Percentiles rank a stretch among this genome's conserved stretches.
phyloP scores from a whole-genome alignment of 208 protist genomes.

The Acanthamoeba divionensis region DNA sequence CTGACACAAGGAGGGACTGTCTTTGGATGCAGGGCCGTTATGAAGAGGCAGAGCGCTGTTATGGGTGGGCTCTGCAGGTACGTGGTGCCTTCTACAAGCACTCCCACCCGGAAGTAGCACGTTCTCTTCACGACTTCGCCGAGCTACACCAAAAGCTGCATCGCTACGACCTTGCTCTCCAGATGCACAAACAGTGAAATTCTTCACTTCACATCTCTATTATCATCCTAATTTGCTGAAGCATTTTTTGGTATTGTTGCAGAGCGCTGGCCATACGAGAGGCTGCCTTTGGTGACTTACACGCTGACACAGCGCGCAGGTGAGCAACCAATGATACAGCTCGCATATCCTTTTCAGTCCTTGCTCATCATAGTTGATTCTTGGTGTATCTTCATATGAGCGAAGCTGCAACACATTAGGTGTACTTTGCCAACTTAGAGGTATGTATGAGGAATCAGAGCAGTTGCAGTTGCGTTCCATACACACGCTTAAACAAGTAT shows the following conservation, averaged over 20 bases:
- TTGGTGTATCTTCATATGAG: too few species aligned
- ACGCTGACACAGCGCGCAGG: constrained; percentile 47
- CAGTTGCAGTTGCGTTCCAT: constrained; percentile 36
- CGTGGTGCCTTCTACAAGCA: neutral
- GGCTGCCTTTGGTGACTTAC: constrained; percentile 20
- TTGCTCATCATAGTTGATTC: neutral
- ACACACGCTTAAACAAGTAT: constrained; percentile 43
- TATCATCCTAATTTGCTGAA: neutral
- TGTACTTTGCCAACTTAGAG: constrained; percentile 9
- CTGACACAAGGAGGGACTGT: too few species aligned
- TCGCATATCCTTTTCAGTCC: neutral
- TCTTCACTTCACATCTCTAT: neutral
- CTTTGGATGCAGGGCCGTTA: constrained; percentile 3
- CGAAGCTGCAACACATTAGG: constrained; percentile 36
- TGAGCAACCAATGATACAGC: neutral
- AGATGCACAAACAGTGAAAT: constrained; percentile 32
- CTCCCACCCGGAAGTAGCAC: constrained; percentile 33
- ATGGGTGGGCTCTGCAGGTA: constrained; percentile 22
- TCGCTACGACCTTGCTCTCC: constrained; percentile 22
- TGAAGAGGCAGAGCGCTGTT: constrained; percentile 47
- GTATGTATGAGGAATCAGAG: constrained; percentile 45
- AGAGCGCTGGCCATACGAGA: constrained; percentile 38
- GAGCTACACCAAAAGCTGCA: constrained; percentile 47
- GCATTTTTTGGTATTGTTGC: neutral
- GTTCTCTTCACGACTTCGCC: constrained; percentile 45